Conservation (phyloP, 2,329 filamentous ascomycete species). For the Coniochaeta ligniaria region DNA sequence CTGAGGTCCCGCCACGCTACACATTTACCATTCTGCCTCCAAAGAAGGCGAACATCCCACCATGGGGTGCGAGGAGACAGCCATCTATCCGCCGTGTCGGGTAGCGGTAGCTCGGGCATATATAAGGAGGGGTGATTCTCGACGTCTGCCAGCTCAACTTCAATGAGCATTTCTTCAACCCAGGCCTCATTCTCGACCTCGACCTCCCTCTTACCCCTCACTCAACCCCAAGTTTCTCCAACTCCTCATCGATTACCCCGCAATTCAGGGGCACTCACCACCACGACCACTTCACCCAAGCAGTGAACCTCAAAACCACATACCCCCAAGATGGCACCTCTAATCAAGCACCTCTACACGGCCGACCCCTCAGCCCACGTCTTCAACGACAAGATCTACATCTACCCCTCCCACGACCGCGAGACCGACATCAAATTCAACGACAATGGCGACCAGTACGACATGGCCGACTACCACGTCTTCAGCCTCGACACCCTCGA, state of each 20-base stretch:
- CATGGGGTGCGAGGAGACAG: background rate
- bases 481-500: constrained; percentile 50
- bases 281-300: background rate
- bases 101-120: background rate
- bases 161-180: too few relatives aligned
- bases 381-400: constrained; percentile 67
- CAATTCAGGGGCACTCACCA: background rate
- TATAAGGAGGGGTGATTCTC: background rate
- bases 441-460: constrained; percentile 80
- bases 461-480: constrained; percentile 80
- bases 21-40: background rate
- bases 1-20: background rate
- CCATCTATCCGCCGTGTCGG: background rate
- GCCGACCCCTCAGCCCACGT: constrained; percentile 77
- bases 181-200: background rate
- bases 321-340: constrained; percentile 47
- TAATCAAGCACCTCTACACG: constrained; percentile 71
- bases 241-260: background rate
- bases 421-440: constrained; percentile 69
- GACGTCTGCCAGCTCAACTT: background rate
- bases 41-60: background rate
- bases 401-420: constrained; percentile 76
- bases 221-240: background rate
- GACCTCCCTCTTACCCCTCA: background rate
- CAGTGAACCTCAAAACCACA: constrained; percentile 6